Evolutionary conservation across 768 basidiomycete genomes (phyloP).

Genomic region (Amanita muscaria): DNA sequence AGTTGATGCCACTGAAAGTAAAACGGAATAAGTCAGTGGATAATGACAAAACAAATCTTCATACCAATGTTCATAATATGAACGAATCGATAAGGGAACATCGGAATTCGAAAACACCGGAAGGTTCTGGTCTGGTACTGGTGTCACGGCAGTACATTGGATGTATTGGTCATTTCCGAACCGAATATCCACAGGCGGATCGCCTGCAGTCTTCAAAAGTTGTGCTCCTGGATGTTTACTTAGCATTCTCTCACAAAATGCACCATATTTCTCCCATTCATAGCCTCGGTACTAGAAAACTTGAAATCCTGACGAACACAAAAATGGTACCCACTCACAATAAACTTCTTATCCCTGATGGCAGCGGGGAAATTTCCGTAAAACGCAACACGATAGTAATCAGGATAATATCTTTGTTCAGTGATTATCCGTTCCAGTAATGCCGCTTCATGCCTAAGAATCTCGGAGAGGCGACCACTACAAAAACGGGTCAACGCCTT

Average conservation of each 20-base stretch:
- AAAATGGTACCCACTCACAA: slow-evolving; percentile 40
- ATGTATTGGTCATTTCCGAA: slow-evolving; percentile 78
- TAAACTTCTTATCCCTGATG: slow-evolving; percentile 83
- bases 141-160: slow-evolving; percentile 77
- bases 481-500: slow-evolving; percentile 9
- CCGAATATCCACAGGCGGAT: slow-evolving; percentile 75
- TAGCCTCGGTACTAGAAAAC: slow-evolving; percentile 74
- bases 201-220: slow-evolving; percentile 60
- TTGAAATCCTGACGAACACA: slow-evolving; percentile 7
- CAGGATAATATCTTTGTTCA: slow-evolving; percentile 79
- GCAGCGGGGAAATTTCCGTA: slow-evolving; percentile 87
- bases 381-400: slow-evolving; percentile 91
- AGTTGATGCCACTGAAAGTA: slow-evolving; percentile 57
- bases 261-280: slow-evolving; percentile 89
- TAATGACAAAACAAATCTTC: slow-evolving; percentile 2
- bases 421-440: slow-evolving; percentile 80
- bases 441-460: slow-evolving; percentile 80
- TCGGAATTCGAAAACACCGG: slow-evolving; percentile 82
- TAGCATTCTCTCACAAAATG: slow-evolving; percentile 87
- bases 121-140: slow-evolving; percentile 72
- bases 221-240: slow-evolving; percentile 85
- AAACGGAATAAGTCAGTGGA: neutral
- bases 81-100: slow-evolving; percentile 69
- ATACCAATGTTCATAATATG: slow-evolving; percentile 84
- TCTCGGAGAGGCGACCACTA: slow-evolving; percentile 76